These are phyloP conservation scores for Neurospora sp. DNA, from an alignment of 495 filamentous ascomycete genomes.

Conservation along the genomic window DNA sequence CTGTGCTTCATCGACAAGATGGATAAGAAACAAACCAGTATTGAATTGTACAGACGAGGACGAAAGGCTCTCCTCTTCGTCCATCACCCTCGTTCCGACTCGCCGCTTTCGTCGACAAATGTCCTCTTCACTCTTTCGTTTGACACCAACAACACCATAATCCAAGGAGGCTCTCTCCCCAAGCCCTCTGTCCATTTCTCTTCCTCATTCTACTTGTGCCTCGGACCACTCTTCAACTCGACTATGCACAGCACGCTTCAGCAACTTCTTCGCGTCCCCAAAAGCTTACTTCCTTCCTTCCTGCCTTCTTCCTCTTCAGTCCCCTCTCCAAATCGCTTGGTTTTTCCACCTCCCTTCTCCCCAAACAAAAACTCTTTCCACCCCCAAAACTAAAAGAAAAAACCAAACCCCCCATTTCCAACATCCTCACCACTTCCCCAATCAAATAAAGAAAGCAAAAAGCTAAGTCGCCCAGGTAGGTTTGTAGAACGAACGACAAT, in stretches of 20 bases:
- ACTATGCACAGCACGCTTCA: neutral
- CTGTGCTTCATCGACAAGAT: neutral
- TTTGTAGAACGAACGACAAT: neutral
- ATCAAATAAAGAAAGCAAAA: neutral
- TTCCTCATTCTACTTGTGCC: neutral
- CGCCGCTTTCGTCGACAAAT: neutral
- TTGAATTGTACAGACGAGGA: too few relatives aligned
- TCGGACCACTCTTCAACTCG: neutral
- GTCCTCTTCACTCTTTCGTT: neutral
- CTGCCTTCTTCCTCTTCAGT: neutral
- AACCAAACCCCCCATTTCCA: too few relatives aligned
- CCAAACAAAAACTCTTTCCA: neutral
- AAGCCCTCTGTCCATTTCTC: neutral
- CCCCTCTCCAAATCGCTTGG: neutral
- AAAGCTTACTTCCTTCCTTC: neutral
- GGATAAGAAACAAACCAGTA: neutral
- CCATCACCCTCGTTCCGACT: neutral
- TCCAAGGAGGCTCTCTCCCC: neutral
- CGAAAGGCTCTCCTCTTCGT: neutral
- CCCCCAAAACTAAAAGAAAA: neutral
- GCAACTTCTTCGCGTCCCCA: neutral
- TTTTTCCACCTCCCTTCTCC: neutral
- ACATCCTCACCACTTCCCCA: neutral
- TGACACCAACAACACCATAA: neutral
- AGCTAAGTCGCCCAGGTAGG: neutral